A percentile compares a stretch with the other conserved stretches of the same genome.
These are phyloP conservation scores for Rossbeevera mucosa DNA, from an alignment of 768 basidiomycete genomes.

Conservation along the genomic window DNA sequence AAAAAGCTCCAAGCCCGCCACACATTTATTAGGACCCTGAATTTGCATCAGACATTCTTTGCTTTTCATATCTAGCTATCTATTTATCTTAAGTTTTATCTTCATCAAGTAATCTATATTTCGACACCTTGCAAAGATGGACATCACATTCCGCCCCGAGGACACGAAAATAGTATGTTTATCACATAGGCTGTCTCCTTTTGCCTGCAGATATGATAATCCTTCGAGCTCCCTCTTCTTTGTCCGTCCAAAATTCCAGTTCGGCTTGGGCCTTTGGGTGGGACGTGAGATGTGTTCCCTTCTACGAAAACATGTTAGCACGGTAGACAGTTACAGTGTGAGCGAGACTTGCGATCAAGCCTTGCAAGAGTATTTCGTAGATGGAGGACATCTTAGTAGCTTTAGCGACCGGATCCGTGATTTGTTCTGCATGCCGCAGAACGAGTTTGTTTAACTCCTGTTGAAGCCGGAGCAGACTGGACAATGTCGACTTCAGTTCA, in stretches of 20 bases:
- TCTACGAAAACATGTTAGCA: conserved; percentile 35
- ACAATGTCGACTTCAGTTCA: background rate
- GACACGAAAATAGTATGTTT: conserved; percentile 15
- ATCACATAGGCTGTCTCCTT: conserved; percentile 22
- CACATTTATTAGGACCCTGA: conserved; percentile 16
- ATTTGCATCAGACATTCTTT: conserved; percentile 5
- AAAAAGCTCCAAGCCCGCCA: conserved; percentile 16
- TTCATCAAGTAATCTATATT: conserved; percentile 19
- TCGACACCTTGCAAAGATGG: conserved; percentile 12
- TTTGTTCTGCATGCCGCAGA: conserved; percentile 62
- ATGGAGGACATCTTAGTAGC: conserved; percentile 67
- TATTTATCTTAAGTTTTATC: conserved; percentile 12
- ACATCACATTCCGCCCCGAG: conserved; percentile 9
- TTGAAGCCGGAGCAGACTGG: conserved; percentile 77
- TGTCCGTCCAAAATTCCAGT: conserved; percentile 79
- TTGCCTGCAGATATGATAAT: conserved; percentile 45
- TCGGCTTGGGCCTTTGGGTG: conserved; percentile 87
- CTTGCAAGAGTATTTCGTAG: conserved; percentile 74
- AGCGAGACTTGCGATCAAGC: conserved; percentile 57
- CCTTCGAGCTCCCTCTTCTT: conserved; percentile 74
- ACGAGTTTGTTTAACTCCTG: conserved; percentile 80
- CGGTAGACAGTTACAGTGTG: background rate
- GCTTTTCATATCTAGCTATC: conserved; percentile 1
- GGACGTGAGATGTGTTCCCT: conserved; percentile 61
- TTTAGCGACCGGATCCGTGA: conserved; percentile 53